Conservation (phyloP, 208 protist genomes). For the Wallacemonas sp. region DNA sequence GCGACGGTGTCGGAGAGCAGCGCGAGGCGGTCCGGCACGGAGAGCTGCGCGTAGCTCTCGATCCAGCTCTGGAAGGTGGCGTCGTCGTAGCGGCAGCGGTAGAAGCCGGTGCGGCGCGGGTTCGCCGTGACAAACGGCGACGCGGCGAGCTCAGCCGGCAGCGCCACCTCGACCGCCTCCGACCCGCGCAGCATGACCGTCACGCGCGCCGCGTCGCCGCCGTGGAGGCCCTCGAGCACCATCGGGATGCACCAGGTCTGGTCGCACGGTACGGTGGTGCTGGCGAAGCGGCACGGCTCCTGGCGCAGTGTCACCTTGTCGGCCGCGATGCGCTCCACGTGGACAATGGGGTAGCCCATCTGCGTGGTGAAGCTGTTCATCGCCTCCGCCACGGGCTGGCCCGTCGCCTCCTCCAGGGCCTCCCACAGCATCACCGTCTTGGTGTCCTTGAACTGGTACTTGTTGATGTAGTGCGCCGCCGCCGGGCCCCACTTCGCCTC, state of each 20-base stretch:
- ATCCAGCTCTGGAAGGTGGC: constrained; percentile 54
- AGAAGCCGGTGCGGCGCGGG: constrained; percentile 76
- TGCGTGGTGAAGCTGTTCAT: constrained; percentile 94
- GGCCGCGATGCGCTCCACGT: constrained; percentile 40
- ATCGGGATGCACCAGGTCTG: constrained; percentile 74
- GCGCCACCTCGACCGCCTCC: constrained; percentile 42
- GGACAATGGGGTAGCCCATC: constrained; percentile 93
- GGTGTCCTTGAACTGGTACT: constrained; percentile 91
- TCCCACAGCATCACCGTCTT: constrained; percentile 95
- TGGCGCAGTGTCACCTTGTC: constrained; percentile 51
- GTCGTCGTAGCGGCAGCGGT: constrained; percentile 86
- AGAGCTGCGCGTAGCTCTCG: constrained; percentile 44
- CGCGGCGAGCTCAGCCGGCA: constrained; percentile 35
- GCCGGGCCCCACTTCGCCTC: constrained; percentile 85
- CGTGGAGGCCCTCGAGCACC: constrained; percentile 49
- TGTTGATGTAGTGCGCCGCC: constrained; percentile 92
- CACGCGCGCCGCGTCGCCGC: constrained; percentile 26
- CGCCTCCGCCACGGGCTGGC: constrained; percentile 77
- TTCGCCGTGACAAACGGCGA: constrained; percentile 69
- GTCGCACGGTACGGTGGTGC: constrained; percentile 19
- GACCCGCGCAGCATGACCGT: constrained; percentile 54
- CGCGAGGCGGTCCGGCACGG: constrained; percentile 44
- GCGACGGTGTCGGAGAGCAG: constrained; percentile 81
- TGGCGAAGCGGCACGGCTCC: constrained; percentile 68
- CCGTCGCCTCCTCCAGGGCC: constrained; percentile 83